phyloP scores from a whole-genome alignment of 768 basidiomycete species.

The Mycena maculata region DNA sequence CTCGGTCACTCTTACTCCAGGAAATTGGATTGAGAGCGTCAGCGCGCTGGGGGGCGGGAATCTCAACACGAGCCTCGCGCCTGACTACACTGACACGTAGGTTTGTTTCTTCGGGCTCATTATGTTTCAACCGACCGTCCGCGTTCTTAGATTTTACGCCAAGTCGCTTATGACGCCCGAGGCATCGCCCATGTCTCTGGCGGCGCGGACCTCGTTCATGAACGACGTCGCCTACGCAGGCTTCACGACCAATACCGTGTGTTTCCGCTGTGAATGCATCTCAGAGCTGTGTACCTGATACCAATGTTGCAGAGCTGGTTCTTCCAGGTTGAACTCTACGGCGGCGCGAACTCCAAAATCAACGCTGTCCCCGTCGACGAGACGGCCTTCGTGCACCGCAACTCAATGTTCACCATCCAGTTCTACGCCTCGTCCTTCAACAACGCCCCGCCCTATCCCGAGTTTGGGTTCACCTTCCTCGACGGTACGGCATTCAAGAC shows the following conservation, averaged over 20 bases:
- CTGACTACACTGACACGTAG: conserved; percentile 51
- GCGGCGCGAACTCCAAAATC: conserved; percentile 59
- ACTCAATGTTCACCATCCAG: conserved; percentile 59
- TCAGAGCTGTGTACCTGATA: conserved; percentile 34
- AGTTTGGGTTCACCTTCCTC: conserved; percentile 56
- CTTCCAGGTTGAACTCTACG: conserved; percentile 56
- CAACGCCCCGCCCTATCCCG: conserved; percentile 55
- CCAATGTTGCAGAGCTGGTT: conserved; percentile 44
- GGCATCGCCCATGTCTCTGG: conserved; percentile 43
- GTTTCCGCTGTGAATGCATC: conserved; percentile 32
- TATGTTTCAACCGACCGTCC: not conserved
- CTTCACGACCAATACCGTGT: conserved; percentile 49
- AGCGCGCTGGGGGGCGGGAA: conserved; percentile 41
- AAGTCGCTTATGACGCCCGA: conserved; percentile 57
- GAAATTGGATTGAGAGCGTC: conserved; percentile 49
- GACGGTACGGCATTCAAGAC: conserved; percentile 45
- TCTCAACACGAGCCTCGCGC: conserved; percentile 44
- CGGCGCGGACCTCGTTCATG: conserved; percentile 52
- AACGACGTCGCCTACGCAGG: conserved; percentile 52
- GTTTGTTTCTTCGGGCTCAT: not conserved
- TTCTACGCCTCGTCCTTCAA: conserved; percentile 58
- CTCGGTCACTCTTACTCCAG: conserved; percentile 39
- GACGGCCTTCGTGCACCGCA: conserved; percentile 60
- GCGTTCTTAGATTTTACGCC: conserved; percentile 28
- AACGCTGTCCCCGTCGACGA: conserved; percentile 52